Evolutionary conservation across 2,329 filamentous ascomycete genomes (phyloP).

Genomic region (Raffaelea albimanens): DNA sequence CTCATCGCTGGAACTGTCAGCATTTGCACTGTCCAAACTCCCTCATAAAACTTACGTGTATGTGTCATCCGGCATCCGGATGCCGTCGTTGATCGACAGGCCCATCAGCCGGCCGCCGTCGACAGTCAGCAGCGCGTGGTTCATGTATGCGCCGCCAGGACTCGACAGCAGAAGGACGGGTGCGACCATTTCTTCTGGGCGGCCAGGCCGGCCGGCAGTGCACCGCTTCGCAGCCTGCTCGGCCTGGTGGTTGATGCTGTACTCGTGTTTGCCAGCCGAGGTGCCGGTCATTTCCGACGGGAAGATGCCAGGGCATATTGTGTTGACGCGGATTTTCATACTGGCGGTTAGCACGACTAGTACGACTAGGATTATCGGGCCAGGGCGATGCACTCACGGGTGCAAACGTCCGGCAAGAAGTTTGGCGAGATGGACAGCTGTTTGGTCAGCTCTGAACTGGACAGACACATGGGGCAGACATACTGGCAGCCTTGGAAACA

Average conservation of each 20-base stretch:
- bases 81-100: slow-evolving; percentile 10
- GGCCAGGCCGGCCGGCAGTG: slow-evolving; percentile 16
- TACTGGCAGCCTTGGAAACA: slow-evolving; percentile 17
- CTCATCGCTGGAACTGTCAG: background rate
- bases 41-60: slow-evolving; percentile 6
- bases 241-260: slow-evolving; percentile 13
- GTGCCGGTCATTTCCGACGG: slow-evolving; percentile 15
- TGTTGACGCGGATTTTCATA: slow-evolving; percentile 17
- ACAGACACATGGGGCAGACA: background rate
- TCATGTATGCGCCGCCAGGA: slow-evolving; percentile 18
- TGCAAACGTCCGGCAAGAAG: slow-evolving; percentile 13
- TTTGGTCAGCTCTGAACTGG: background rate
- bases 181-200: slow-evolving; percentile 18
- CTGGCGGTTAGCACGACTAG: slow-evolving; percentile 1
- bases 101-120: slow-evolving; percentile 16
- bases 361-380: background rate
- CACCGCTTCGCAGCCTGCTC: slow-evolving; percentile 15
- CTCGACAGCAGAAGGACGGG: slow-evolving; percentile 17
- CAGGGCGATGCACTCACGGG: slow-evolving; percentile 10
- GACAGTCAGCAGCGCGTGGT: slow-evolving; percentile 16
- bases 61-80: slow-evolving; percentile 10
- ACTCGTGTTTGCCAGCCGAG: slow-evolving; percentile 13
- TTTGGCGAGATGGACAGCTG: slow-evolving; percentile 13
- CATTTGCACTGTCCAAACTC: background rate
- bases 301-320: slow-evolving; percentile 16